Conservation (phyloP, 441 rosid genomes). For the Metrosideros polymorpha region DNA sequence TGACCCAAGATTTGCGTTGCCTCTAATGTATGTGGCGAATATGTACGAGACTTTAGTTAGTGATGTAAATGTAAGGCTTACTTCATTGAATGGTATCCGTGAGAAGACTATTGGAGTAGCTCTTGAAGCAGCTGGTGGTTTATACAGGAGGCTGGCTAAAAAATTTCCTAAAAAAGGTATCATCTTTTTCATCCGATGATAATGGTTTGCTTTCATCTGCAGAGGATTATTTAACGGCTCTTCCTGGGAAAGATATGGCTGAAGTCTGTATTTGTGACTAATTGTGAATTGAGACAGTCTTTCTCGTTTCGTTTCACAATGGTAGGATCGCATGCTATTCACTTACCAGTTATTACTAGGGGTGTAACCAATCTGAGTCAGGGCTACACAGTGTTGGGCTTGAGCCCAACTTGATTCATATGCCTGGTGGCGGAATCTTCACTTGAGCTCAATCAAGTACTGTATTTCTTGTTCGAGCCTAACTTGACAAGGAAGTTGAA, state of each 20-base stretch:
- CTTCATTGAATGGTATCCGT: constrained; percentile 63
- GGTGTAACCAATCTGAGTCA: background rate
- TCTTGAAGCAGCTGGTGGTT: constrained; percentile 96
- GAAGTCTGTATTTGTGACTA: background rate
- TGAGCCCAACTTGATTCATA: background rate
- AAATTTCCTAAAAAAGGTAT: constrained; percentile 91
- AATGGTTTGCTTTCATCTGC: background rate
- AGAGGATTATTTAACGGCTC: background rate
- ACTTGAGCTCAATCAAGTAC: background rate
- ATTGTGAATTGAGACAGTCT: background rate
- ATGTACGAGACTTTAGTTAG: constrained; percentile 72
- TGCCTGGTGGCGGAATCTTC: background rate
- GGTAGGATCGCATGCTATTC: background rate
- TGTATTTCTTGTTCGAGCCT: background rate
- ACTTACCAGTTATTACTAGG: background rate
- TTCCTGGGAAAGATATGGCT: background rate
- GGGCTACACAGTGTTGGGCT: background rate
- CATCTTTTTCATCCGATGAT: background rate
- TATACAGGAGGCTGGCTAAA: constrained; percentile 71
- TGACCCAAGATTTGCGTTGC: constrained; percentile 59
- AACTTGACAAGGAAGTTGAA: background rate
- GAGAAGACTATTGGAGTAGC: constrained; percentile 85
- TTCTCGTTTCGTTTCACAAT: background rate
- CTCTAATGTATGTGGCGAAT: constrained; percentile 90
- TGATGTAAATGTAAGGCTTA: constrained; percentile 67